Percentiles rank a stretch among this genome's conserved stretches.
Evolutionary conservation across 192 early-diverging fungal genomes (phyloP).

Genomic region (Coemansia sp.): DNA sequence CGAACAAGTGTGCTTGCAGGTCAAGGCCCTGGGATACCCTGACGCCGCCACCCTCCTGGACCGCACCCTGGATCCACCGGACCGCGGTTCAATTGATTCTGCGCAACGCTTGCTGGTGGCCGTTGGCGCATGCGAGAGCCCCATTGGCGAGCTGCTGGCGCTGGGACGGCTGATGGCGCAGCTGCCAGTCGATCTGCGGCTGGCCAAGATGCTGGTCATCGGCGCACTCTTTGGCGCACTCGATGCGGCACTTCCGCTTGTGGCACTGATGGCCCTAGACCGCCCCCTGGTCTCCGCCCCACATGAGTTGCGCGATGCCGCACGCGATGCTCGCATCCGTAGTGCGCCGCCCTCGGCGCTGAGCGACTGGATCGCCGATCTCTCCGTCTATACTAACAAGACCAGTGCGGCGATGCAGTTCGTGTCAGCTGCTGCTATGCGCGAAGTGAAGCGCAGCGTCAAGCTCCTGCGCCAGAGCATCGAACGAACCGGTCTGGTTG

Average conservation of each 20-base stretch:
- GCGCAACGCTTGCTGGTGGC: slow-evolving; percentile 63
- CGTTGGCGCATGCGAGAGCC: slow-evolving; percentile 59
- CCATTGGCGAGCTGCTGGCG: slow-evolving; percentile 58
- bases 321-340: not conserved
- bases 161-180: slow-evolving; percentile 69
- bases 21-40: slow-evolving; percentile 65
- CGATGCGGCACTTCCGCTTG: slow-evolving; percentile 71
- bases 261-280: slow-evolving; percentile 58
- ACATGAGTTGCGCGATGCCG: slow-evolving; percentile 6
- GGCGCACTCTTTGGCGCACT: slow-evolving; percentile 72
- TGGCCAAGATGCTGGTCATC: slow-evolving; percentile 78
- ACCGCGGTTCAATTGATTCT: slow-evolving; percentile 50
- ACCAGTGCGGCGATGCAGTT: slow-evolving; percentile 19
- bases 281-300: slow-evolving; percentile 30
- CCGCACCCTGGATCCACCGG: slow-evolving; percentile 69
- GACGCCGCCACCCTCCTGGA: slow-evolving; percentile 60
- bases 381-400: slow-evolving; percentile 53
- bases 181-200: slow-evolving; percentile 73
- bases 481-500: not conserved
- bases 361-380: slow-evolving; percentile 71
- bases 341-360: slow-evolving; percentile 7
- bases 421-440: slow-evolving; percentile 64
- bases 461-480: slow-evolving; percentile 63
- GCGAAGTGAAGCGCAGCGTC: slow-evolving; percentile 61
- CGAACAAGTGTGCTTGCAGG: slow-evolving; percentile 76